Conservation (phyloP, 768 basidiomycete species). For the Amanita pseudoporphyria region DNA sequence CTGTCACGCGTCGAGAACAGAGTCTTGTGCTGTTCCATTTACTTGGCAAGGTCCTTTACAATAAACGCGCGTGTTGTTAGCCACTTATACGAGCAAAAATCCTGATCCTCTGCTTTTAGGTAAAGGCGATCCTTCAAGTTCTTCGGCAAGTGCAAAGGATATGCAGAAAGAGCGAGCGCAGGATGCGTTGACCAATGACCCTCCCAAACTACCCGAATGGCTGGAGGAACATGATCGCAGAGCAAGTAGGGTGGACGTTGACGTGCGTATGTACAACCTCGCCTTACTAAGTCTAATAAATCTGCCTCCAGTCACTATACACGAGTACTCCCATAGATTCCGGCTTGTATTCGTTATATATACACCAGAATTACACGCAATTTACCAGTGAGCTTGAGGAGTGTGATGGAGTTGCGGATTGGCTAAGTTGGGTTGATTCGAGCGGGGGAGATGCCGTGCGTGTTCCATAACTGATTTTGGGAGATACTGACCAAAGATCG, state of each 20-base stretch:
- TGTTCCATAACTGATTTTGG: not conserved
- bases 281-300: not conserved
- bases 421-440: slow-evolving; percentile 69
- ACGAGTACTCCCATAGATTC: slow-evolving; percentile 88
- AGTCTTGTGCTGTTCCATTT: slow-evolving; percentile 86
- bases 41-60: slow-evolving; percentile 89
- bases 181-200: slow-evolving; percentile 46
- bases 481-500: not conserved
- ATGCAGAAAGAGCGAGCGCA: slow-evolving; percentile 47
- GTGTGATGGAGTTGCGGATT: slow-evolving; percentile 58
- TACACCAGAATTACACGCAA: slow-evolving; percentile 89
- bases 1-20: slow-evolving; percentile 76
- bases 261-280: slow-evolving; percentile 34
- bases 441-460: slow-evolving; percentile 55
- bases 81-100: not conserved
- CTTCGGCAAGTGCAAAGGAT: slow-evolving; percentile 53
- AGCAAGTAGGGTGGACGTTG: slow-evolving; percentile 66
- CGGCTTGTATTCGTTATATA: slow-evolving; percentile 78
- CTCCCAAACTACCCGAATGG: slow-evolving; percentile 47
- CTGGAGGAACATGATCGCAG: slow-evolving; percentile 51
- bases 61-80: slow-evolving; percentile 62
- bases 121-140: slow-evolving; percentile 57
- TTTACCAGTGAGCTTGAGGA: slow-evolving; percentile 77
- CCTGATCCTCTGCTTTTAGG: slow-evolving; percentile 31
- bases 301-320: slow-evolving; percentile 48